Percentiles rank a stretch among this genome's conserved stretches.
Evolutionary conservation across 78 protist species (phyloP).

Genomic region (Dictyostelium firmibasis): DNA sequence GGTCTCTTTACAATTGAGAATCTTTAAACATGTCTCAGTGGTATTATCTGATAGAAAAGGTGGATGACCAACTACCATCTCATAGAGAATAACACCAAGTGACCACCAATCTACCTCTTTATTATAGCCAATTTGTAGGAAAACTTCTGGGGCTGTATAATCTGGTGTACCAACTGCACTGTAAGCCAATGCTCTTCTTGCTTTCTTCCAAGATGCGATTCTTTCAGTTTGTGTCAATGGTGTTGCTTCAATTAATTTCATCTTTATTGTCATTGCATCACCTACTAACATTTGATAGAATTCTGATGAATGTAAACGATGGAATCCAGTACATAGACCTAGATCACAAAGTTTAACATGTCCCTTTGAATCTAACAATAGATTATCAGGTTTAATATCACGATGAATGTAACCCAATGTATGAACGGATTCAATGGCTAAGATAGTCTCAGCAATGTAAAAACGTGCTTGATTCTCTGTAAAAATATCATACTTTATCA

Average conservation of each 20-base stretch:
- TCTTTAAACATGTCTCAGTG: slow-evolving; percentile 84
- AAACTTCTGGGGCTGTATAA: slow-evolving; percentile 95
- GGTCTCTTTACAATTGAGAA: slow-evolving; percentile 72
- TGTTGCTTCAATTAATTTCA: slow-evolving; percentile 37
- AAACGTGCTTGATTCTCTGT: slow-evolving; percentile 86
- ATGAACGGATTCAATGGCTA: slow-evolving; percentile 92
- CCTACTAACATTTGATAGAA: slow-evolving; percentile 73
- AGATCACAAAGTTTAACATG: slow-evolving; percentile 78
- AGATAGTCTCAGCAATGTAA: slow-evolving; percentile 90
- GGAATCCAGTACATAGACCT: slow-evolving; percentile 81
- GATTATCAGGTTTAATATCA: slow-evolving; percentile 84
- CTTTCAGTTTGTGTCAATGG: slow-evolving; percentile 70
- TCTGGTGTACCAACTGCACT: slow-evolving; percentile 94
- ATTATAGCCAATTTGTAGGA: slow-evolving; percentile 87
- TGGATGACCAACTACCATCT: slow-evolving; percentile 89
- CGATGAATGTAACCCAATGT: slow-evolving; percentile 86
- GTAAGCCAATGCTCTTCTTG: slow-evolving; percentile 82
- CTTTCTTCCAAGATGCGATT: slow-evolving; percentile 78
- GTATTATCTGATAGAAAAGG: slow-evolving; percentile 90
- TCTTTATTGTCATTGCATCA: slow-evolving; percentile 72
- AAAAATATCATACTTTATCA: slow-evolving; percentile 85
- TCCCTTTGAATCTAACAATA: slow-evolving; percentile 65
- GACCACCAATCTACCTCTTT: slow-evolving; percentile 95
- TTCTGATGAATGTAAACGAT: slow-evolving; percentile 68
- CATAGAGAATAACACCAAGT: slow-evolving; percentile 91